Percentiles rank a stretch among this genome's conserved stretches.
Evolutionary conservation across 768 basidiomycete genomes (phyloP).

Genomic region (Auricularia auricula-judae): DNA sequence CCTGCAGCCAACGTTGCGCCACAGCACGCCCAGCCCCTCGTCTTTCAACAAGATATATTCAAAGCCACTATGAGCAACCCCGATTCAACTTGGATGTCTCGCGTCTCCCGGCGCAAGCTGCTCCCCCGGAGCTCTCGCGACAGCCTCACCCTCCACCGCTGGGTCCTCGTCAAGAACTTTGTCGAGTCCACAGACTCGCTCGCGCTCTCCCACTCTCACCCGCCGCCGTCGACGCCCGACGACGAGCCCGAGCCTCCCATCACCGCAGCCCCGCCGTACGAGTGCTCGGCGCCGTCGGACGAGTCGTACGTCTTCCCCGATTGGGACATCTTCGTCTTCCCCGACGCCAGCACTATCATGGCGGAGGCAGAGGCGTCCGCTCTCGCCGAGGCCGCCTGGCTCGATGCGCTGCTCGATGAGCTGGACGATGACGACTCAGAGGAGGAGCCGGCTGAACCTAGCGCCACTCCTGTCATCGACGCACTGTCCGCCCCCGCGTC

Average conservation of each 20-base stretch:
- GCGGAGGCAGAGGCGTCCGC: constrained; percentile 25
- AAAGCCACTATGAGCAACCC: constrained; percentile 30
- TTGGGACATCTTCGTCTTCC: constrained; percentile 37
- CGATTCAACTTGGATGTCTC: constrained; percentile 57
- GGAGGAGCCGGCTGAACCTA: not conserved
- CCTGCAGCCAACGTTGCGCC: not conserved
- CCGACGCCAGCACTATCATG: constrained; percentile 22
- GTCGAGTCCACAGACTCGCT: constrained; percentile 37
- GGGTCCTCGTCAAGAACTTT: constrained; percentile 83
- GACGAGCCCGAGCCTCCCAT: constrained; percentile 22
- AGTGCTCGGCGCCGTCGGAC: constrained; percentile 31
- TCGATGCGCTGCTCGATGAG: constrained; percentile 68
- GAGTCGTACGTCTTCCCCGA: constrained; percentile 67
- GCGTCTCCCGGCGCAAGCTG: constrained; percentile 32
- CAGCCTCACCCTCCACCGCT: constrained; percentile 68
- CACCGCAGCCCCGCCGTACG: constrained; percentile 26
- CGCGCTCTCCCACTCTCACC: constrained; percentile 22
- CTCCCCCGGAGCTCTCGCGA: constrained; percentile 33
- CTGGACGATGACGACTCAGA: constrained; percentile 50
- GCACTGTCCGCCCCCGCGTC: not conserved
- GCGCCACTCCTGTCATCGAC: constrained; percentile 3
- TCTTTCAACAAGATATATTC: constrained; percentile 31
- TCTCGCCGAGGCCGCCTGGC: constrained; percentile 63
- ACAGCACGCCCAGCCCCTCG: not conserved
- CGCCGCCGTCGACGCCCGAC: constrained; percentile 4